phyloP scores from a whole-genome alignment of 2,329 filamentous ascomycete genomes.

The Pyrenochaeta sp. region DNA sequence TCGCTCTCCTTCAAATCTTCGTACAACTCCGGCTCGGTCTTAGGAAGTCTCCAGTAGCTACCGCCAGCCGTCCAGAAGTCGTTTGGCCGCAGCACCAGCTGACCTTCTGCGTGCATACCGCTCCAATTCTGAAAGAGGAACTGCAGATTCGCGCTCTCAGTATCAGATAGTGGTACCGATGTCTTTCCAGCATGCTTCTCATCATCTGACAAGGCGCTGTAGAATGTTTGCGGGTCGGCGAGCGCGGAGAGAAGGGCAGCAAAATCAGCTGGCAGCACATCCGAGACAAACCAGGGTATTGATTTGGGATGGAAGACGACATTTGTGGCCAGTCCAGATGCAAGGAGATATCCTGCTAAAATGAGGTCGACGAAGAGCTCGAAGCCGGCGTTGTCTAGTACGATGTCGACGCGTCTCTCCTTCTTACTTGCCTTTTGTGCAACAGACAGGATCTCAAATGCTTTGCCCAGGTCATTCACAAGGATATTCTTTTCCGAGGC shows the following conservation, averaged over 20 bases:
- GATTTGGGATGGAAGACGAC: constrained; percentile 92
- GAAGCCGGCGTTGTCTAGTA: constrained; percentile 97
- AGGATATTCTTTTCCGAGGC: constrained; percentile 90
- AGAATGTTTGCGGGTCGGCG: constrained; percentile 80
- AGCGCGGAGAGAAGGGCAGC: constrained; percentile 80
- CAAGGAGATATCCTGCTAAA: constrained; percentile 87
- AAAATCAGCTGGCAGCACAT: constrained; percentile 89
- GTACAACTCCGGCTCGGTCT: constrained; percentile 70
- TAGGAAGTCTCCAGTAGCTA: constrained; percentile 87
- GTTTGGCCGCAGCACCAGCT: constrained; percentile 83
- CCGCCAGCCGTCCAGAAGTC: constrained; percentile 89
- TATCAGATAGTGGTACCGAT: constrained; percentile 69
- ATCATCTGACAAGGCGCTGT: constrained; percentile 76
- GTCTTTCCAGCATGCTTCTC: constrained; percentile 62
- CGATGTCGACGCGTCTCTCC: constrained; percentile 86
- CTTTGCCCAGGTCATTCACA: constrained; percentile 79
- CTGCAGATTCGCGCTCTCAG: constrained; percentile 71
- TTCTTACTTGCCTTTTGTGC: constrained; percentile 69
- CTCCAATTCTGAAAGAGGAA: constrained; percentile 88
- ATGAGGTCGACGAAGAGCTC: constrained; percentile 96
- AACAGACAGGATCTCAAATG: constrained; percentile 73
- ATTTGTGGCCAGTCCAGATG: constrained; percentile 82
- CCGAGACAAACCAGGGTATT: constrained; percentile 98
- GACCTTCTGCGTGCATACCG: constrained; percentile 79
- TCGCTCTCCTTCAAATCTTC: constrained; percentile 84